Evolutionary conservation across 176 grass and related monocot species (phyloP), one percentile per base, ranked within the genome.

Genomic region (Thalia dealbata): DNA sequence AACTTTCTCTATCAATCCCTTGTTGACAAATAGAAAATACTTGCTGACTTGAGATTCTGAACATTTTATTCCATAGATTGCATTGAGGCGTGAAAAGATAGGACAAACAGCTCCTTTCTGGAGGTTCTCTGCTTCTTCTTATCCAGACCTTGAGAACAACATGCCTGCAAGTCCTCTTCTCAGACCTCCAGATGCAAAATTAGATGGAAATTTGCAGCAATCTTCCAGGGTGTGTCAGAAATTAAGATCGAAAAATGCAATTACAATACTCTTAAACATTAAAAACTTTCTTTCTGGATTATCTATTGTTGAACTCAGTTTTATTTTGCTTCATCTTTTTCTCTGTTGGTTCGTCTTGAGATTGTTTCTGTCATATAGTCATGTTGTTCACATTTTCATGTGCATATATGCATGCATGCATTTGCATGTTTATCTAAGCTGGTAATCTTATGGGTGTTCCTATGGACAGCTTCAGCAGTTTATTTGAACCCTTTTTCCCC

Each of bases 21-120:
- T 48, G 2, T 75, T 2, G 52, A 63, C 10, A 58, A 24, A 45
- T 67, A 38, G 8, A 35, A 16, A 44, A 50, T 19, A 80, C 63
- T 29, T 66, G 64, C 73, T 67, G 23, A 46, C 0, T 14, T 30
- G 24, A 30, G 38, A 14, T 75, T 55, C 58, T 75, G 43, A 71
- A 48, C 63, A 25, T 75, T 60, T 74, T 61, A 25, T 62, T n/a
- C 35, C 26, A 21, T 24, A 83, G 72, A 77, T 76, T 72, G 77
- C 81, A 74, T 74, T 87, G 52, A 82, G 78, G 71, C 80, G 81
- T 64, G 85, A 87, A 63, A 83, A 74, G 77, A 87, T 79, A 73
- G 85, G 85, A 64, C 67, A 76, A 14, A 69, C 22, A 10, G 85
- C 81, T 23, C 85, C 85, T 3, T 87, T 87, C 73, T 87, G 85